phyloP scores from a whole-genome alignment of 225 moss, liverwort and hornwort genomes.

The Sphagnum tenellum region DNA sequence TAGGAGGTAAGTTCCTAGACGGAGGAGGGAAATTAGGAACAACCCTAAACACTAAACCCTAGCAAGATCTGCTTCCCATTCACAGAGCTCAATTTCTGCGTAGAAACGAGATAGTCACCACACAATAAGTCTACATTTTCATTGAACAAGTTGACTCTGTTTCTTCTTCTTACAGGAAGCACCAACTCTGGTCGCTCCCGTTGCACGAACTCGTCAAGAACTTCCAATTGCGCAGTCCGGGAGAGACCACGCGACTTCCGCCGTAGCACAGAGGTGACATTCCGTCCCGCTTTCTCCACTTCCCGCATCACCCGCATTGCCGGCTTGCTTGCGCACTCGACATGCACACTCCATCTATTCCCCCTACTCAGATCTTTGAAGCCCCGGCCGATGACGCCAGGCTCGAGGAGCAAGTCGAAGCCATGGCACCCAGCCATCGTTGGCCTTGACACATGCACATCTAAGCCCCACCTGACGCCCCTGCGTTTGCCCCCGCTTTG shows the following conservation, averaged over 20 bases:
- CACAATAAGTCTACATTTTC: neutral
- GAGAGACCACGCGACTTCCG: slow-evolving; percentile 37
- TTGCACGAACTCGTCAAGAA: slow-evolving; percentile 37
- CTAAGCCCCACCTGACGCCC: too few species aligned
- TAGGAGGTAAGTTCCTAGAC: too few species aligned
- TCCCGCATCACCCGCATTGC: slow-evolving; percentile 38
- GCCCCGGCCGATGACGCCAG: too few species aligned
- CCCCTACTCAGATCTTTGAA: too few species aligned
- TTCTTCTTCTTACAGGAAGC: slow-evolving; percentile 18
- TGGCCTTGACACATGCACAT: too few species aligned
- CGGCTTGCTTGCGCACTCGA: slow-evolving; percentile 35
- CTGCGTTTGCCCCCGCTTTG: too few species aligned
- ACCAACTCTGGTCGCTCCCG: slow-evolving; percentile 34
- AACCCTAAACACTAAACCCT: too few species aligned
- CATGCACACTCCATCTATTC: neutral
- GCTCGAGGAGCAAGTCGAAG: too few species aligned
- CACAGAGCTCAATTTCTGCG: neutral
- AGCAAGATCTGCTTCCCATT: too few species aligned
- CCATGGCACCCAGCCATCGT: too few species aligned
- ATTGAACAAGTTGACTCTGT: neutral
- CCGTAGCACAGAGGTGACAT: slow-evolving; percentile 15
- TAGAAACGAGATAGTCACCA: neutral
- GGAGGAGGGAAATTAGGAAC: too few species aligned
- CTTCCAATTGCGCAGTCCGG: slow-evolving; percentile 40
- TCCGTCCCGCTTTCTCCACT: slow-evolving; percentile 14